Evolutionary conservation across 345 rosid species (phyloP), one percentile per base, ranked within the genome.

Genomic region (Mercurialis annua): DNA sequence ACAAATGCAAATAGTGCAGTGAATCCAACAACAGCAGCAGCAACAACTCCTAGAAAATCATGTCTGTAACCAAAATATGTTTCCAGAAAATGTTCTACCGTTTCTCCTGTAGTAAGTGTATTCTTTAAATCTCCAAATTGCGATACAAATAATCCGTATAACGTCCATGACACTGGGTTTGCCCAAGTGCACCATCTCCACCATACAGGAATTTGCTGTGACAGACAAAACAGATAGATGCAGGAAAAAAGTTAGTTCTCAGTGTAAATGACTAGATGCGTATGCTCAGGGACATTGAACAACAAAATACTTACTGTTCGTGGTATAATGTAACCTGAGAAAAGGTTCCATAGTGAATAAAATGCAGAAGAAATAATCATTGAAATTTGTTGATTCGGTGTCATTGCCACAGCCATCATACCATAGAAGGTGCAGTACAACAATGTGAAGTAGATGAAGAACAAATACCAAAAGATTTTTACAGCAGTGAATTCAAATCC

Each of bases 261-360:
- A 40, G 44, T 40, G 11, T 14, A n/a, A 48, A 4, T 48, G 11
- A 40, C 44, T 7, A n/a, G n/a, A n/a, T 40, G 44, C 1, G 11
- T n/a, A n/a, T n/a, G 10, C 44, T 40, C n/a, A n/a, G n/a, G n/a
- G n/a, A n/a, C 40, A n/a, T 3, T 12, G 29, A 16, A 12, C 11
- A 16, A 5, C 5, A n/a, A 12, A 29, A 15, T 16, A 58, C 80
- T 66, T 78, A 86, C 89, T 15, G 86, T 74, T 66, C 83, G 78
- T 12, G 92, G 89, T 63, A 87, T 59, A 53, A 85, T 62, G 78
- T 85, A 87, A 26, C 92, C 92, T 16, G 59, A 55, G 34, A 55
- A 55, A 0, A 55, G 59, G 38, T 55, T 29, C 59, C 59, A 55
- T 5, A 55, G 0, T 55, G 36, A 17, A 29, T 55, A 55, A 16